These are phyloP conservation scores for Cordia subcordata DNA, from an alignment of 257 asterid genomes.

Conservation along the genomic window DNA sequence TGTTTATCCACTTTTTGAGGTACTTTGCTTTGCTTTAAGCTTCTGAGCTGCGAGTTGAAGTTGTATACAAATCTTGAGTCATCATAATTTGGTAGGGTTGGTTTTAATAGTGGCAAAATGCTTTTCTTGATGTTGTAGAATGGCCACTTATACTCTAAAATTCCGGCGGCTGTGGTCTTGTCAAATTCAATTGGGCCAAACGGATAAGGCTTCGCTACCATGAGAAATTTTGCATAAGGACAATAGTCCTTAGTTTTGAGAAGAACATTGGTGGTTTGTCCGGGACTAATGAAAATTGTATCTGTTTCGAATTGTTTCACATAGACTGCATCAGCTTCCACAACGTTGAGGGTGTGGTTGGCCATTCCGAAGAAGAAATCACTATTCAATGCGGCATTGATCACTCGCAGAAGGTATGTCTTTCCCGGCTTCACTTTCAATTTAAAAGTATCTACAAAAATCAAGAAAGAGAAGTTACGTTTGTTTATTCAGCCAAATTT, in stretches of 20 bases:
- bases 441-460: constrained; percentile 38
- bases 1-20: constrained; percentile 34
- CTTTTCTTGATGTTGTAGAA: constrained; percentile 12
- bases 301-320: constrained; percentile 45
- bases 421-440: constrained; percentile 41
- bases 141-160: constrained; percentile 31
- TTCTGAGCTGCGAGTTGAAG: constrained; percentile 30
- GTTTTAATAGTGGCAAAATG: constrained; percentile 31
- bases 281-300: constrained; percentile 41
- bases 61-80: constrained; percentile 39
- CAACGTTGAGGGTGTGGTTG: constrained; percentile 48
- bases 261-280: constrained; percentile 48
- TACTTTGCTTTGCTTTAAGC: constrained; percentile 50
- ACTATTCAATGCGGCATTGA: constrained; percentile 44
- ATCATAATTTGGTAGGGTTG: constrained; percentile 34
- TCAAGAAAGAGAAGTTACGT: no score
- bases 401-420: constrained; percentile 29
- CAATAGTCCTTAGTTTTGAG: constrained; percentile 34
- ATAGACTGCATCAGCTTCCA: constrained; percentile 41
- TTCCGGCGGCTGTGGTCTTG: constrained; percentile 44
- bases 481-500: no score
- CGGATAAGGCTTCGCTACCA: constrained; percentile 48
- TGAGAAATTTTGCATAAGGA: constrained; percentile 34
- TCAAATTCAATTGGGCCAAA: constrained; percentile 43
- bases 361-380: constrained; percentile 63